These are phyloP conservation scores for Nepenthes mirabilis DNA, from an alignment of 148 eudicot genomes.

Conservation along the genomic window DNA sequence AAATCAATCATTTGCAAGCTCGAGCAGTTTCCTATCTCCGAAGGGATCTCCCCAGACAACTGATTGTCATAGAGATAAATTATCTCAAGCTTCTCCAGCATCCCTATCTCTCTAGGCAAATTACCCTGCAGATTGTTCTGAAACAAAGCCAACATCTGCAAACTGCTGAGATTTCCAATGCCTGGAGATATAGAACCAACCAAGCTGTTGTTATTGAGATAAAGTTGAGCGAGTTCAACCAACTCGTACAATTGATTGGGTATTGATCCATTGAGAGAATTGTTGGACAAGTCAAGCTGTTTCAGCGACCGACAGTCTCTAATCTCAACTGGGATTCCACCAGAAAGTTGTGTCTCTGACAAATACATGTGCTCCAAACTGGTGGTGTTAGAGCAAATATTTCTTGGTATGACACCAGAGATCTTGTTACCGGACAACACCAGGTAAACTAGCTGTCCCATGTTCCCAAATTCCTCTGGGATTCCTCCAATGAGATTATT, in stretches of 20 bases:
- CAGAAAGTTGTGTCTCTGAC: slow-evolving; percentile 48
- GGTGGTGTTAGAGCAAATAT: slow-evolving; percentile 56
- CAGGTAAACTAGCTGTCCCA: slow-evolving; percentile 49
- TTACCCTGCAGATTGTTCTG: slow-evolving; percentile 50
- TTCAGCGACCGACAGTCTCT: slow-evolving; percentile 36
- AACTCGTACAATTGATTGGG: slow-evolving; percentile 51
- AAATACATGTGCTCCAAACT: slow-evolving; percentile 46
- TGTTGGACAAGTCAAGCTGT: slow-evolving; percentile 83
- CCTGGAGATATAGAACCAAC: slow-evolving; percentile 47
- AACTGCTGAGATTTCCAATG: slow-evolving; percentile 54
- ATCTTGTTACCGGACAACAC: slow-evolving; percentile 51
- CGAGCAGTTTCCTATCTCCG: slow-evolving; percentile 87
- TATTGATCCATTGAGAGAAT: slow-evolving; percentile 62
- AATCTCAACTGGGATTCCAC: slow-evolving; percentile 53
- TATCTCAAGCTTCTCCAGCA: slow-evolving; percentile 42
- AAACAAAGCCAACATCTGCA: slow-evolving; percentile 54
- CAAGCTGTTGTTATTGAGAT: slow-evolving; percentile 69
- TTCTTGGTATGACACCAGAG: slow-evolving; percentile 44
- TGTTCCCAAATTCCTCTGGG: slow-evolving; percentile 52
- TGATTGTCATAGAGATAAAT: slow-evolving; percentile 65
- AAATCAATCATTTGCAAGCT: slow-evolving; percentile 84
- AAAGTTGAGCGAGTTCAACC: slow-evolving; percentile 52
- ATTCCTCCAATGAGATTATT: slow-evolving; percentile 64
- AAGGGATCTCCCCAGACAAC: slow-evolving; percentile 69
- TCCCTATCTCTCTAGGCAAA: slow-evolving; percentile 71